A percentile compares a stretch with the other conserved stretches of the same genome.
Conservation (phyloP, 2,329 filamentous ascomycete genomes). For the Aspergillus pseudoviridinutans region DNA sequence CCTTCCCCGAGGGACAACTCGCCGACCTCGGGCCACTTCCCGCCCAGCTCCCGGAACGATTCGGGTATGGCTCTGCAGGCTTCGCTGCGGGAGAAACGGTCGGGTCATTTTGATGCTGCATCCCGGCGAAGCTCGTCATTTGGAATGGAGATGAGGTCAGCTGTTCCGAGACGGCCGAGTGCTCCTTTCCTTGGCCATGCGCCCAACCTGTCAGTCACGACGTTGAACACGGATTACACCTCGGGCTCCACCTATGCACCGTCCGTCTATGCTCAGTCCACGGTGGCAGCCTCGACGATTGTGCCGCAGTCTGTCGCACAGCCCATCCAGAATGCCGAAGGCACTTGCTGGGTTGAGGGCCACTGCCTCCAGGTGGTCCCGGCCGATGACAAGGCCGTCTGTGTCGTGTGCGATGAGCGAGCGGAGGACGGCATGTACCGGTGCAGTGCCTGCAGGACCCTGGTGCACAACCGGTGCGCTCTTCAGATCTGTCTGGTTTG, state of each 20-base stretch:
- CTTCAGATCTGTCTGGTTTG: constrained; percentile 61
- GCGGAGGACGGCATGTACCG: constrained; percentile 56
- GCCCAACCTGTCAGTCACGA: constrained; percentile 43
- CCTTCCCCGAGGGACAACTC: constrained; percentile 61
- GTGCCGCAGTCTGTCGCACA: constrained; percentile 42
- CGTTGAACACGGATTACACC: constrained; percentile 39
- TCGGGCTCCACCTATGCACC: constrained; percentile 44
- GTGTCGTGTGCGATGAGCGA: constrained; percentile 51
- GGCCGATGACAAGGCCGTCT: constrained; percentile 42
- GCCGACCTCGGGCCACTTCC: constrained; percentile 73
- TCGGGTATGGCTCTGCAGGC: constrained; percentile 84
- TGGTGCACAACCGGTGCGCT: constrained; percentile 57
- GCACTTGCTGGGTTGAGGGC: constrained; percentile 45
- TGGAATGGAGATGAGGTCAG: constrained; percentile 66
- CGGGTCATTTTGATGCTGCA: constrained; percentile 78
- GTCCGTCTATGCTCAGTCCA: constrained; percentile 49
- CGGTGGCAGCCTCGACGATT: constrained; percentile 48
- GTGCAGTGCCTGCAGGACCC: constrained; percentile 46
- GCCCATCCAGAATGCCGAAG: constrained; percentile 39
- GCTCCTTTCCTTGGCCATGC: constrained; percentile 68
- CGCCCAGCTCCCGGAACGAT: constrained; percentile 82
- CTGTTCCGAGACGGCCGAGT: constrained; percentile 56
- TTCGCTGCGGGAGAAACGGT: constrained; percentile 88
- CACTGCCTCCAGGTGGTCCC: constrained; percentile 46
- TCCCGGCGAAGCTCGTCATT: constrained; percentile 93